Base-by-base conservation (phyloP, 495 filamentous ascomycete genomes). In the Apiosordaria backusii region DNA sequence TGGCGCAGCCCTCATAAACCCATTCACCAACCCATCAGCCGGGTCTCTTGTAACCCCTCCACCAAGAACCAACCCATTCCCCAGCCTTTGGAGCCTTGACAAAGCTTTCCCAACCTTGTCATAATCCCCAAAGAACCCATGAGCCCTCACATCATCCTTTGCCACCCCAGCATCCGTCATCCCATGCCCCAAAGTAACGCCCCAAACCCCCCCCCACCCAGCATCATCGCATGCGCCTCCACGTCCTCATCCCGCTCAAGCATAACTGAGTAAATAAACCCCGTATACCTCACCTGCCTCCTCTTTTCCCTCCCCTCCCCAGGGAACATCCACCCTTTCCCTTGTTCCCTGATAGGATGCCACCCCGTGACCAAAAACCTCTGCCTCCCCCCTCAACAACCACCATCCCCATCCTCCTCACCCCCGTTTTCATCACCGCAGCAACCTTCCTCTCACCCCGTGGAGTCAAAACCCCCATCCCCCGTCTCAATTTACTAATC, bases 121-220 rank as follows among this genome's bases (percentile, higher is more conserved):
- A 50, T 81, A 78, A 60, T 78, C 66, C 24, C 81, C 81, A 26
- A 81, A 73, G 70, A 83, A 82, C 57, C 26, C 53, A 65, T 83
- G 80, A 1, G 68, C 76, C 55, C 80, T 75, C 13, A 72, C 71
- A 67, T 82, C 79, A 4, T 25, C 57, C 16, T 21, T 22, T 4
- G 25, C 1, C 1, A 18, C 10, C 25, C 1, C 24, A 15, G 27
- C 22, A 18, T 60, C 65, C 9, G 62, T 67, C n/a, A 78, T 25
- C 3, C 80, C 79, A 65, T 82, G 80, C 4, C 80, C 81, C 50
- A 83, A 65, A 7, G 81, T 76, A 21, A 81, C 79, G 7, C 75
- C 80, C 81, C 79, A 83, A 35, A 76, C 52, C 5, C 52, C 52
- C 52, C 52, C 22, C 76, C 76, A 1, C 68, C 76, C 23, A 83